phyloP scores from a whole-genome alignment of 495 filamentous ascomycete genomes.

The Trichoderma erinaceum region DNA sequence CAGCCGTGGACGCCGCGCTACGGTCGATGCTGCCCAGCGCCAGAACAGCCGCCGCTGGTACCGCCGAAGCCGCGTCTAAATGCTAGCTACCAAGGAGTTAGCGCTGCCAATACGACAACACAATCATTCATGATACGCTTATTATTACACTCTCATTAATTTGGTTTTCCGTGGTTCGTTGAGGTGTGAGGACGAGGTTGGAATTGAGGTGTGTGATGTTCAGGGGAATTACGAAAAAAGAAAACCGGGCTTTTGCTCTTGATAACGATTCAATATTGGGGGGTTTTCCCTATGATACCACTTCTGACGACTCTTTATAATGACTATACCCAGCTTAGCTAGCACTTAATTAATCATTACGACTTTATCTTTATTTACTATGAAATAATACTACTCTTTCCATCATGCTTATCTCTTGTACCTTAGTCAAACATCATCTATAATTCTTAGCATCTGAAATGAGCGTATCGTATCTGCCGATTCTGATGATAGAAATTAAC shows the following conservation, averaged over 20 bases:
- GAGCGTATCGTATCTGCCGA: background rate
- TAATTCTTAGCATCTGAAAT: background rate
- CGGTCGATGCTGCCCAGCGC: constrained; percentile 16
- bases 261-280: background rate
- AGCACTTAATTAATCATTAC: background rate
- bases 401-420: background rate
- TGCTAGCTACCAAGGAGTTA: background rate
- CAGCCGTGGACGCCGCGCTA: constrained; percentile 30
- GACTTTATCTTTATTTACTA: background rate
- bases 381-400: background rate
- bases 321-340: constrained; percentile 6
- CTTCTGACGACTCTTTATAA: background rate
- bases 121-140: background rate
- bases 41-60: constrained; percentile 35
- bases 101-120: background rate
- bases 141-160: background rate
- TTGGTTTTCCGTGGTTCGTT: background rate
- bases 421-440: background rate
- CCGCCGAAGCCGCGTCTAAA: constrained; percentile 36
- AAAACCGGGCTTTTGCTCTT: background rate
- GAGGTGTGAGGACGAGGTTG: background rate
- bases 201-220: background rate
- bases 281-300: background rate
- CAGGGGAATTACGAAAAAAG: background rate
- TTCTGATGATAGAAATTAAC: background rate